phyloP scores from a whole-genome alignment of 129 eudicot species.

The Artemisia argyi region DNA sequence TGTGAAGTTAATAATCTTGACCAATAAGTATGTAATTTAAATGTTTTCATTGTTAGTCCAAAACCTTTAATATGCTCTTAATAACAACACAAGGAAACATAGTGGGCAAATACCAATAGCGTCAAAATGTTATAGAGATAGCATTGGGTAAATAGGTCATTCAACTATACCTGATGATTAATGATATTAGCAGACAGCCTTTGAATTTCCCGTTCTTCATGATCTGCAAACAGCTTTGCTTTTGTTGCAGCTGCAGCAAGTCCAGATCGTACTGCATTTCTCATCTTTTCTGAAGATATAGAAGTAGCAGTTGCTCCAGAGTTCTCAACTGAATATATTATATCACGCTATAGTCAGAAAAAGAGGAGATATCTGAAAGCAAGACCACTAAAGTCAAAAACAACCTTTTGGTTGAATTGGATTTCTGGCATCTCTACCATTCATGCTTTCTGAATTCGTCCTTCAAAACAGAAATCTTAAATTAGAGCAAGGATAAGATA shows the following conservation, averaged over 20 bases:
- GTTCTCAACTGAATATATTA: conserved; percentile 33
- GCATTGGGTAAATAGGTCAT: too few relatives aligned
- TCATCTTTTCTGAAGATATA: conserved; percentile 69
- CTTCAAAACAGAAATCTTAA: conserved; percentile 35
- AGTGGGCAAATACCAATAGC: too few relatives aligned
- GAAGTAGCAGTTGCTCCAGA: conserved; percentile 41
- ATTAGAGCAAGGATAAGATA: conserved; percentile 11
- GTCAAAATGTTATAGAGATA: too few relatives aligned
- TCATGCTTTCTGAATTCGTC: conserved; percentile 43
- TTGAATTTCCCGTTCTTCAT: conserved; percentile 98
- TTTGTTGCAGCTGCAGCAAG: conserved; percentile 93
- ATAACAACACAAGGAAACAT: too few relatives aligned
- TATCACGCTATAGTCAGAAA: conserved; percentile 11
- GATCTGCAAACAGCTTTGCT: conserved; percentile 96
- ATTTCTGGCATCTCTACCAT: conserved; percentile 42
- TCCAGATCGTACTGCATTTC: conserved; percentile 83
- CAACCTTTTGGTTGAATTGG: conserved; percentile 58
- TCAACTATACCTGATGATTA: conserved; percentile 78
- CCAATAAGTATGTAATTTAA: too few relatives aligned
- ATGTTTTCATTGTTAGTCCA: too few relatives aligned
- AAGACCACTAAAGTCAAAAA: conserved; percentile 15
- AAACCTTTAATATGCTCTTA: too few relatives aligned
- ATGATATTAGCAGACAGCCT: conserved; percentile 90
- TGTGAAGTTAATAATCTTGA: too few relatives aligned
- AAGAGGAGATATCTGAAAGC: conserved; percentile 18